phyloP scores from a whole-genome alignment of 2,329 filamentous ascomycete species.

The Nannizzia gypsea region DNA sequence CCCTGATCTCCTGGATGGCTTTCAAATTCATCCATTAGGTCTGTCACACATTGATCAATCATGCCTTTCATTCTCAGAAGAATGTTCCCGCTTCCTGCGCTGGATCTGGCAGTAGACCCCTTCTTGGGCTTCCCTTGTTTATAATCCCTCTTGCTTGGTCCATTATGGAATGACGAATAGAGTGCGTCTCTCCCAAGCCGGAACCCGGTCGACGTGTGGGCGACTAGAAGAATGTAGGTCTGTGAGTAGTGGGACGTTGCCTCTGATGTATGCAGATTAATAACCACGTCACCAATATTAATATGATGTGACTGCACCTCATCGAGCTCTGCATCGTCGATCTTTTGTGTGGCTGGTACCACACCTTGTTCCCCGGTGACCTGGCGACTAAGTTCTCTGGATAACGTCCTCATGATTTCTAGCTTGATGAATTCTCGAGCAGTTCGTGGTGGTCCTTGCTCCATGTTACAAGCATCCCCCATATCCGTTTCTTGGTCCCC shows the following conservation, averaged over 20 bases:
- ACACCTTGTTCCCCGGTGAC: background rate
- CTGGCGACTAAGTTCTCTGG: background rate
- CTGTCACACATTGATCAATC: slow-evolving; percentile 33
- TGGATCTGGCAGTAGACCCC: background rate
- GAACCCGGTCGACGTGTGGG: slow-evolving; percentile 38
- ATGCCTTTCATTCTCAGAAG: slow-evolving; percentile 25
- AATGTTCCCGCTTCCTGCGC: background rate
- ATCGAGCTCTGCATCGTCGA: background rate
- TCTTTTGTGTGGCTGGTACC: background rate
- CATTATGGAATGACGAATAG: slow-evolving; percentile 23
- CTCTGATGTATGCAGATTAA: slow-evolving; percentile 27
- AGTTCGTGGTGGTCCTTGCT: background rate
- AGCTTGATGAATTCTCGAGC: background rate
- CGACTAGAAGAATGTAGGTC: slow-evolving; percentile 45
- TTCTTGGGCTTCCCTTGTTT: background rate
- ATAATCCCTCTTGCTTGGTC: slow-evolving; percentile 5
- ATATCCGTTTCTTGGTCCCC: background rate
- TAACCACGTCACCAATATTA: slow-evolving; percentile 1
- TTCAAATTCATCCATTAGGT: slow-evolving; percentile 36
- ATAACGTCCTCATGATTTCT: background rate
- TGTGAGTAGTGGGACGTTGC: slow-evolving; percentile 34
- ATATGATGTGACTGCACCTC: background rate
- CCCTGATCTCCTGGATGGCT: background rate
- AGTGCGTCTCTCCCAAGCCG: slow-evolving; percentile 43
- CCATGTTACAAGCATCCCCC: background rate